These are phyloP conservation scores for Aspergillus sp. DNA, from an alignment of 2,329 filamentous ascomycete genomes.

Conservation along the genomic window DNA sequence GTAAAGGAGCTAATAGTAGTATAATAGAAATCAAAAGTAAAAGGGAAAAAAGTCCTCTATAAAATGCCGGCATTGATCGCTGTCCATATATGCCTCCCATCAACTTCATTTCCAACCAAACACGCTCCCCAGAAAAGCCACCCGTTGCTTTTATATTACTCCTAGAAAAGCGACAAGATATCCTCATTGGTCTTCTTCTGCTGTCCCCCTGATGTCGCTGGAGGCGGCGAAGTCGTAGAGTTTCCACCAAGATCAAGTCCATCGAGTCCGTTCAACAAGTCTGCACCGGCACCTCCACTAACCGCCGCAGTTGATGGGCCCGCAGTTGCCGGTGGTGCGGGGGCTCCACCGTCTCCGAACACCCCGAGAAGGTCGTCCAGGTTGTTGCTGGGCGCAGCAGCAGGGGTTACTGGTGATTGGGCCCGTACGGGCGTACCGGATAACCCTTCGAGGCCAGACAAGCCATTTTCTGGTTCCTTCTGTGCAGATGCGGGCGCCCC, in stretches of 20 bases:
- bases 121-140: not conserved
- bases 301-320: slow-evolving; percentile 19
- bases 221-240: slow-evolving; percentile 17
- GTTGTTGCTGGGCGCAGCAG: slow-evolving; percentile 45
- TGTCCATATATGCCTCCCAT: slow-evolving; percentile 2
- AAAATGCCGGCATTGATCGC: not conserved
- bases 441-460: slow-evolving; percentile 56
- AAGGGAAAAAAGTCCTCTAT: not conserved
- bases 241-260: slow-evolving; percentile 65
- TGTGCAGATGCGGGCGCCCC: slow-evolving; percentile 83
- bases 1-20: not conserved
- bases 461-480: slow-evolving; percentile 52
- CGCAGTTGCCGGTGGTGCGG: slow-evolving; percentile 25
- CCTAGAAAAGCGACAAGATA: slow-evolving; percentile 49
- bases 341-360: slow-evolving; percentile 49
- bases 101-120: not conserved
- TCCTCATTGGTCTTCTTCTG: slow-evolving; percentile 50
- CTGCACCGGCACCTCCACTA: slow-evolving; percentile 31
- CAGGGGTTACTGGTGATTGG: slow-evolving; percentile 37
- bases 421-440: slow-evolving; percentile 52
- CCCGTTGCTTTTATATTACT: not conserved
- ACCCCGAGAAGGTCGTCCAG: slow-evolving; percentile 77
- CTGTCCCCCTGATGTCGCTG: slow-evolving; percentile 15
- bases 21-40: not conserved
- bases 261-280: slow-evolving; percentile 77